Conservation (phyloP, 2,329 filamentous ascomycete species). For the Pseudocercospora crystallina region DNA sequence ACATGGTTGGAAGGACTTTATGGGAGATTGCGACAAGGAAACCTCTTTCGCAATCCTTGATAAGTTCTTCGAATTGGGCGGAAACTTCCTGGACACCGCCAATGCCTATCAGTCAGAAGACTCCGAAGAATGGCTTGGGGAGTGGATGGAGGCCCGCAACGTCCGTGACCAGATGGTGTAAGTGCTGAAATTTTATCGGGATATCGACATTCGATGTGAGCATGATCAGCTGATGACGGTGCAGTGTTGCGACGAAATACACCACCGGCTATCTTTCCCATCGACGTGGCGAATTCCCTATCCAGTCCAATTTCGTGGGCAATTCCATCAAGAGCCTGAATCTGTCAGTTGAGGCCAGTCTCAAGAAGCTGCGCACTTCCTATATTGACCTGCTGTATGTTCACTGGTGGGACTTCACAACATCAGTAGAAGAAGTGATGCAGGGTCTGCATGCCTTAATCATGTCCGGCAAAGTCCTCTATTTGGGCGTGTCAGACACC, state of each 20-base stretch:
- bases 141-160: slow-evolving; percentile 43
- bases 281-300: too few relatives aligned
- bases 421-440: slow-evolving; percentile 54
- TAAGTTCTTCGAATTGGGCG: slow-evolving; percentile 35
- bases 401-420: slow-evolving; percentile 37
- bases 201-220: too few relatives aligned
- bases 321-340: slow-evolving; percentile 60
- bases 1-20: slow-evolving; percentile 54
- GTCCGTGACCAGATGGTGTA: slow-evolving; percentile 41
- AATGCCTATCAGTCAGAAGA: slow-evolving; percentile 43
- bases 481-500: slow-evolving; percentile 46
- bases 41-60: slow-evolving; percentile 58
- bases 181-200: too few relatives aligned
- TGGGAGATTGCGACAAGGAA: slow-evolving; percentile 66
- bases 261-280: slow-evolving; percentile 35
- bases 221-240: too few relatives aligned
- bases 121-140: slow-evolving; percentile 45
- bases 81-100: slow-evolving; percentile 37
- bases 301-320: slow-evolving; percentile 41
- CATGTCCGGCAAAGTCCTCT: slow-evolving; percentile 43
- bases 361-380: slow-evolving; percentile 60
- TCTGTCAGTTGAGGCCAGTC: slow-evolving; percentile 43
- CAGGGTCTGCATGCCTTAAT: slow-evolving; percentile 44
- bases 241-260: slow-evolving; percentile 45
- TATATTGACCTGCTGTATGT: slow-evolving; percentile 62